phyloP scores from a whole-genome alignment of 2,329 filamentous ascomycete genomes.

The Phymatotrichopsis omnivora region DNA sequence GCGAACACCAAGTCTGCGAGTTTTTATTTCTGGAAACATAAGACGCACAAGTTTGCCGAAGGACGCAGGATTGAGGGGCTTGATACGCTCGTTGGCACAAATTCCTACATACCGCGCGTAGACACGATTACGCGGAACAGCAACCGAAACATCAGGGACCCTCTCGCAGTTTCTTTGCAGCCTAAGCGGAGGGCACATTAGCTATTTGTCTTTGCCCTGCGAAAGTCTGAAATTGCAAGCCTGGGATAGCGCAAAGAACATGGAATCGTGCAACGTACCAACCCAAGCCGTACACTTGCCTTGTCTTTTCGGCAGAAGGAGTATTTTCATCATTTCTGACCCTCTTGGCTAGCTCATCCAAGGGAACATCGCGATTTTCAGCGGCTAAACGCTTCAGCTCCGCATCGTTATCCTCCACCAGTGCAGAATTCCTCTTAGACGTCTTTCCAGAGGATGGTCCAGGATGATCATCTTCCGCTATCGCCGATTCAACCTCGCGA shows the following conservation, averaged over 20 bases:
- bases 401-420: slow-evolving; percentile 30
- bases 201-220: neutral
- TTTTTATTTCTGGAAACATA: slow-evolving; percentile 90
- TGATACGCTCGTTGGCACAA: slow-evolving; percentile 87
- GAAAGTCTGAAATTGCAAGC: neutral
- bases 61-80: slow-evolving; percentile 89
- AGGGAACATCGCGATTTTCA: slow-evolving; percentile 28
- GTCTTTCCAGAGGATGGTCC: slow-evolving; percentile 19
- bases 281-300: slow-evolving; percentile 80
- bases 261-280: slow-evolving; percentile 50
- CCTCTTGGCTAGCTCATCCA: slow-evolving; percentile 30
- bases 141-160: slow-evolving; percentile 30
- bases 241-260: neutral
- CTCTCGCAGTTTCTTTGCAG: slow-evolving; percentile 32
- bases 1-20: slow-evolving; percentile 77
- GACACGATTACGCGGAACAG: slow-evolving; percentile 82
- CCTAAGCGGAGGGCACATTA: slow-evolving; percentile 25
- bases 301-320: slow-evolving; percentile 67
- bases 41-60: slow-evolving; percentile 96
- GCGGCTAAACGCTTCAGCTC: slow-evolving; percentile 29
- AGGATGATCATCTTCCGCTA: slow-evolving; percentile 18
- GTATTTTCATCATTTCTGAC: slow-evolving; percentile 31
- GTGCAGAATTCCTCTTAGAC: slow-evolving; percentile 24
- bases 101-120: slow-evolving; percentile 92
- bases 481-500: slow-evolving; percentile 20